Conservation (phyloP, 768 basidiomycete genomes). For the Gloeophyllum trabeum region DNA sequence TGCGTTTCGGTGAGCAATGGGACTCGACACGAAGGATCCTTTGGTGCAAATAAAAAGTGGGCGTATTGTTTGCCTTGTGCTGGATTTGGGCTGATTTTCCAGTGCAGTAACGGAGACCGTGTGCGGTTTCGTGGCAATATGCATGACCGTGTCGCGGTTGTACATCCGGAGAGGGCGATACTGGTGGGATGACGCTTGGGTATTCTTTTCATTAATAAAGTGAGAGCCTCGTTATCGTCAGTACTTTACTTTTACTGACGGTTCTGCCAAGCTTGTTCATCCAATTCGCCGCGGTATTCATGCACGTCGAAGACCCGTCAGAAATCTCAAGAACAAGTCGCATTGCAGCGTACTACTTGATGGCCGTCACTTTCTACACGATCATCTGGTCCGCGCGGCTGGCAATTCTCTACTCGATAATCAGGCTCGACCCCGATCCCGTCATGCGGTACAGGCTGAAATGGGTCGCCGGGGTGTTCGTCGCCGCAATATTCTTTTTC, state of each 20-base stretch:
- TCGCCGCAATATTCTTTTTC: constrained; percentile 26
- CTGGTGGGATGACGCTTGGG: constrained; percentile 18
- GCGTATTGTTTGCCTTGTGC: constrained; percentile 30
- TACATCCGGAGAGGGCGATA: constrained; percentile 13
- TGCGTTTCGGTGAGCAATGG: not conserved
- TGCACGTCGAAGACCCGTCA: constrained; percentile 12
- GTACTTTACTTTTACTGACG: too few species aligned
- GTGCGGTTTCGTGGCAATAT: constrained; percentile 13
- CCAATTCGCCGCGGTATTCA: constrained; percentile 14
- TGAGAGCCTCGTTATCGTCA: not conserved
- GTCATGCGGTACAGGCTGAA: constrained; percentile 5
- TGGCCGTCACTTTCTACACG: constrained; percentile 15
- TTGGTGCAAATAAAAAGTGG: constrained; percentile 24
- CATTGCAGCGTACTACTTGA: constrained; percentile 17
- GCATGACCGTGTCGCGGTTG: constrained; percentile 12
- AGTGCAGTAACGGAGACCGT: constrained; percentile 15
- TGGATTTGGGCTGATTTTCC: constrained; percentile 17
- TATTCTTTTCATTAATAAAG: constrained; percentile 13
- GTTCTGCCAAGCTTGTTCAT: constrained; percentile 12
- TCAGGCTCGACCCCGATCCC: constrained; percentile 34
- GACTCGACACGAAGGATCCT: constrained; percentile 14
- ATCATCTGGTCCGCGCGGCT: constrained; percentile 26
- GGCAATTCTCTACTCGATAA: constrained; percentile 43
- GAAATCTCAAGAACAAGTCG: constrained; percentile 10
- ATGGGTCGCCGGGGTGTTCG: constrained; percentile 10